phyloP scores from a whole-genome alignment of 75 land plant genomes.

The Cupressus sempervirens region DNA sequence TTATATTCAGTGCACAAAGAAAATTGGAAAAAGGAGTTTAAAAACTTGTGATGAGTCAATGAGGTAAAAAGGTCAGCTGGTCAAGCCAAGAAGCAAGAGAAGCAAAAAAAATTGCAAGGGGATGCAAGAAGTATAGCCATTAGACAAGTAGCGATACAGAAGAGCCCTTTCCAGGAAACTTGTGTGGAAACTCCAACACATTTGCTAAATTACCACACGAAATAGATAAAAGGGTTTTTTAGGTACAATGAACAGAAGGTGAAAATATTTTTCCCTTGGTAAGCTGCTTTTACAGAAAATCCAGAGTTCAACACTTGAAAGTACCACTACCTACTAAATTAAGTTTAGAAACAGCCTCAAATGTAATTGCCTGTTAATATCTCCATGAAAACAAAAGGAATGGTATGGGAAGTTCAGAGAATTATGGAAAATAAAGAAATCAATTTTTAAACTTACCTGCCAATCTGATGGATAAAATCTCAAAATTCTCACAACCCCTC shows the following conservation, averaged over 20 bases:
- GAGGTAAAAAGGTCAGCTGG: not conserved
- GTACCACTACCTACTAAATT: not conserved
- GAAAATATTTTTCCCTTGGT: not conserved
- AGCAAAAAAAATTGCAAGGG: not conserved
- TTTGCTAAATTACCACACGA: not conserved
- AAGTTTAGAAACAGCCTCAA: not conserved
- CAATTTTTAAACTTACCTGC: slow-evolving; percentile 34
- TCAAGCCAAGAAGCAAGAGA: not conserved
- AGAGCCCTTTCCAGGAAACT: not conserved
- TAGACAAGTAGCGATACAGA: not conserved
- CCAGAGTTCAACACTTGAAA: not conserved
- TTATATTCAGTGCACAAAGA: no score
- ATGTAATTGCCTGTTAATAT: not conserved
- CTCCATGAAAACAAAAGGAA: not conserved
- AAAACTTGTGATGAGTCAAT: not conserved
- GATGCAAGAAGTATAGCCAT: not conserved
- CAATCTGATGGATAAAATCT: slow-evolving; percentile 45
- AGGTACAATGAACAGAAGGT: not conserved
- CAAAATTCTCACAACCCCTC: slow-evolving; percentile 47
- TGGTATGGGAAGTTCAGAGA: not conserved
- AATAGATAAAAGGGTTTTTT: not conserved
- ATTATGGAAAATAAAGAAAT: not conserved
- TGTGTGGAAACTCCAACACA: not conserved
- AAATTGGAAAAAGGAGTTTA: not conserved
- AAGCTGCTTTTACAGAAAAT: not conserved